These are phyloP conservation scores for Apostasia ramifera DNA, from an alignment of 106 monocot genomes.

Conservation along the genomic window DNA sequence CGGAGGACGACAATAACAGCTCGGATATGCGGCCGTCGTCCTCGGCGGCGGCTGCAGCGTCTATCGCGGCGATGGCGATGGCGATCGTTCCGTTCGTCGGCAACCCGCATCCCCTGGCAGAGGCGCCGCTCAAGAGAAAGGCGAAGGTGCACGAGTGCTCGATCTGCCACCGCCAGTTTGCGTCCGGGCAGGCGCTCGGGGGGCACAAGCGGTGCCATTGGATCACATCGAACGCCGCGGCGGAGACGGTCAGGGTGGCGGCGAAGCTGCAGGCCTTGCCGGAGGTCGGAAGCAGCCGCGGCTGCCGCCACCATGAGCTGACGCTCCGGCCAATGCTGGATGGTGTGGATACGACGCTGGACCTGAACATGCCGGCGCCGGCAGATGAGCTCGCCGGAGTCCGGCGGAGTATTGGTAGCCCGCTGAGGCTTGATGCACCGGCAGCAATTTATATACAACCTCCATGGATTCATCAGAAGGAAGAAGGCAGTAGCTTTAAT, in stretches of 20 bases:
- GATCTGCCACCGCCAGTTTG: conserved; percentile 57
- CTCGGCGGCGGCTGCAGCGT: background rate
- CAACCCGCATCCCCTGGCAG: background rate
- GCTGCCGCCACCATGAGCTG: conserved; percentile 12
- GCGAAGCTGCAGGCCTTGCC: conserved; percentile 5
- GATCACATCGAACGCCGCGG: conserved; percentile 27
- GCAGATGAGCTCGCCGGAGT: background rate
- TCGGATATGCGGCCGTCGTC: background rate
- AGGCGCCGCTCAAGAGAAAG: conserved; percentile 37
- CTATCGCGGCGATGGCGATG: conserved; percentile 13
- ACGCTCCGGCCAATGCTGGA: conserved; percentile 21
- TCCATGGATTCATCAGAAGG: conserved; percentile 14
- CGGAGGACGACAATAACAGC: background rate
- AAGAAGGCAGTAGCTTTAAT: conserved; percentile 7
- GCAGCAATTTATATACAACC: conserved; percentile 29
- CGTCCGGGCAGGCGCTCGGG: conserved; percentile 68
- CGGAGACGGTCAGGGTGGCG: background rate
- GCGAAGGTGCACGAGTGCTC: conserved; percentile 66
- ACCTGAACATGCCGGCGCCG: conserved; percentile 46
- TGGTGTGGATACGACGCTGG: conserved; percentile 13
- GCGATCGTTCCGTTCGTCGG: conserved; percentile 29
- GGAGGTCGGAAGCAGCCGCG: background rate
- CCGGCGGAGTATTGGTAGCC: conserved; percentile 9
- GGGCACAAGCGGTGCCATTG: conserved; percentile 66
- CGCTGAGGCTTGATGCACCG: conserved; percentile 27